Conservation (phyloP, 2,329 filamentous ascomycete genomes). For the Curvularia hawaiiensis region DNA sequence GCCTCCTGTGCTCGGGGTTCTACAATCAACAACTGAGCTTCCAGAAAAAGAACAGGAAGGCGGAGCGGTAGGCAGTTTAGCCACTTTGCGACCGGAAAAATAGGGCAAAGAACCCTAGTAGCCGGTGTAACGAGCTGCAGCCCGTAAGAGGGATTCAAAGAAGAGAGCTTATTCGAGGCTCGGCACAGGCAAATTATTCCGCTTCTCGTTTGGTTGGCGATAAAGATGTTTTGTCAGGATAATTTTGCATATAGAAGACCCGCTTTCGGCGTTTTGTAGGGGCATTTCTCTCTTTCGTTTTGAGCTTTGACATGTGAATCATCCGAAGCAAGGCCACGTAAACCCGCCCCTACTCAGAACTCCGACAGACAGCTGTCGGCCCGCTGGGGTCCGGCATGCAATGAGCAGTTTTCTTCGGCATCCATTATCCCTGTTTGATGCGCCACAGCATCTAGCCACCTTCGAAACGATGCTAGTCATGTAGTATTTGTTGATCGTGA, state of each 20-base stretch:
- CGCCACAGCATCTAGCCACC: constrained; percentile 3
- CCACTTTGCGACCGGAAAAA: neutral
- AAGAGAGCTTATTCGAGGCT: neutral
- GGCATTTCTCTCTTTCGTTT: neutral
- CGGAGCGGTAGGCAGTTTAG: neutral
- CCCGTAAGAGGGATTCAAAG: neutral
- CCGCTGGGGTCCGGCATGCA: neutral
- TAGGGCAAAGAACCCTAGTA: neutral
- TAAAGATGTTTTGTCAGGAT: neutral
- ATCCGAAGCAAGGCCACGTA: neutral
- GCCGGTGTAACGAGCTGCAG: neutral
- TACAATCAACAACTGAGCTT: neutral
- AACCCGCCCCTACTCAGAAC: neutral
- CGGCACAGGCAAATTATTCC: neutral
- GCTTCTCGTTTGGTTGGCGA: neutral
- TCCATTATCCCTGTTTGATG: neutral
- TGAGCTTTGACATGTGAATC: constrained; percentile 3
- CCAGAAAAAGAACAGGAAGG: neutral
- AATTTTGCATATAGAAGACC: neutral
- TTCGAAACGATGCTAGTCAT: constrained; percentile 4
- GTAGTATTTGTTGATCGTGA: constrained; percentile 2
- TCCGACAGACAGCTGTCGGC: neutral
- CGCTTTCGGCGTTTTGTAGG: neutral
- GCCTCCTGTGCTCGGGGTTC: neutral
- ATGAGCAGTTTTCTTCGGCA: constrained; percentile 5